Base-by-base conservation (phyloP, 495 filamentous ascomycete genomes). In the Aspergillus indologenus region DNA sequence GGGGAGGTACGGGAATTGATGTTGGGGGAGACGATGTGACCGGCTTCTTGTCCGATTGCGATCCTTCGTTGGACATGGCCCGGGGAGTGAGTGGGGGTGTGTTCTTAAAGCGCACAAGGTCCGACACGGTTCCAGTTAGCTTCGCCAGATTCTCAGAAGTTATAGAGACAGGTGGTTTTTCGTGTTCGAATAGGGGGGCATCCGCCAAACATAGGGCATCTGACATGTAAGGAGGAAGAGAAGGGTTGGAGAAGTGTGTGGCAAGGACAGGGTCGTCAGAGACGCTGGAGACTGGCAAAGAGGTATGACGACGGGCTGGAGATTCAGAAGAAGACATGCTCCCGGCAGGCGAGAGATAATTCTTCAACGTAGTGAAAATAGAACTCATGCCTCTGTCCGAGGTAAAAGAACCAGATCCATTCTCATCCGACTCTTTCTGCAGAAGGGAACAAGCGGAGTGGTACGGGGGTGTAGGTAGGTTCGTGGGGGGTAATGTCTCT, bases 71-170 rank as follows among this genome's bases (percentile, higher is more conserved):
- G 47, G 92, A 96, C 70, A 91, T 83, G 48, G 92, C 85, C 70
- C 92, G 86, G 55, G 90, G 93, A 29, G 92, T 94, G 57, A 91
- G 90, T 42, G 91, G 85, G 61, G 90, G 88, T 60, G 89, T 93
- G 78, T 88, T 96, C 92, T 96, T 95, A 79, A 83, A 71, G 73
- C 71, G 76, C 69, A 78, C 73, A 72, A 71, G 76, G 76, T 77
- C 74, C 65, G 77, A 72, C 77, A 81, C 81, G 81, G 83, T 84
- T 79, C 85, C 76, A 83, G 92, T 96, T 88, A 96, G 91, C 90
- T 87, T 92, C 79, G 83, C 87, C 69, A 88, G 81, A 71, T 87
- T 84, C 75, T 87, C 84, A 76, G 83, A 80, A 73, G 81, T 81
- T 68, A 77, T 74, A 62, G 78, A 79, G 60, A 74, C 69, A 72